Conservation (phyloP, 441 rosid genomes). For the Breynia disticha region DNA sequence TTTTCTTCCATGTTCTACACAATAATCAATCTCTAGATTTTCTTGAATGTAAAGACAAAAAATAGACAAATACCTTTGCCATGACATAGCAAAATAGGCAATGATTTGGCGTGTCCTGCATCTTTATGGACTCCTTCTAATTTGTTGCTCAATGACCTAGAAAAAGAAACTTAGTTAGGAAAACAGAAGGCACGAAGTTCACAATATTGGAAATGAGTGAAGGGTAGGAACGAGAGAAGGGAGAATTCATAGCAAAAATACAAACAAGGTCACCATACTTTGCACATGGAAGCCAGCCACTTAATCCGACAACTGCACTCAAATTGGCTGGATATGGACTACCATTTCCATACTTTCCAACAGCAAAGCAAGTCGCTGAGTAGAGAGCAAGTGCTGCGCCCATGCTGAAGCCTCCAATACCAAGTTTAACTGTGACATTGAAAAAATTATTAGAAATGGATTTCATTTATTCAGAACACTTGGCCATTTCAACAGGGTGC, state of each 20-base stretch:
- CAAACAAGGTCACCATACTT: constrained; percentile 41
- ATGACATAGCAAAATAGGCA: constrained; percentile 80
- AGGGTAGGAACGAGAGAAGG: constrained; percentile 2
- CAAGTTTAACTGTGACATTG: constrained; percentile 63
- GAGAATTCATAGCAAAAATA: constrained; percentile 3
- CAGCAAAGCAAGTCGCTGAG: constrained; percentile 67
- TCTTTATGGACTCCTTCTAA: constrained; percentile 40
- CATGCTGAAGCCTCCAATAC: constrained; percentile 98
- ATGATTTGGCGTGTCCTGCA: constrained; percentile 52
- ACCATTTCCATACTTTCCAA: constrained; percentile 62
- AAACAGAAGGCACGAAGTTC: constrained; percentile 1
- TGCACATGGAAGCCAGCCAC: constrained; percentile 98
- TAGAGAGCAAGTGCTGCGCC: constrained; percentile 86
- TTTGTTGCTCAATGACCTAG: constrained; percentile 57
- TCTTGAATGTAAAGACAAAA: not conserved
- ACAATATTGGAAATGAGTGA: not conserved
- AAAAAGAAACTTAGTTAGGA: not conserved
- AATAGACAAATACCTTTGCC: constrained; percentile 54
- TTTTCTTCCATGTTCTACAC: constrained; percentile 3
- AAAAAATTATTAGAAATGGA: constrained; percentile 4
- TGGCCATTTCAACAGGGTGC: not conserved
- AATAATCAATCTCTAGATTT: constrained; percentile 1
- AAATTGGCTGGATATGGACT: constrained; percentile 57
- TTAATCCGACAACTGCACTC: constrained; percentile 72
- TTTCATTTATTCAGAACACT: not conserved